phyloP scores from a whole-genome alignment of 2,329 filamentous ascomycete species.

The Calonectria crousiana region DNA sequence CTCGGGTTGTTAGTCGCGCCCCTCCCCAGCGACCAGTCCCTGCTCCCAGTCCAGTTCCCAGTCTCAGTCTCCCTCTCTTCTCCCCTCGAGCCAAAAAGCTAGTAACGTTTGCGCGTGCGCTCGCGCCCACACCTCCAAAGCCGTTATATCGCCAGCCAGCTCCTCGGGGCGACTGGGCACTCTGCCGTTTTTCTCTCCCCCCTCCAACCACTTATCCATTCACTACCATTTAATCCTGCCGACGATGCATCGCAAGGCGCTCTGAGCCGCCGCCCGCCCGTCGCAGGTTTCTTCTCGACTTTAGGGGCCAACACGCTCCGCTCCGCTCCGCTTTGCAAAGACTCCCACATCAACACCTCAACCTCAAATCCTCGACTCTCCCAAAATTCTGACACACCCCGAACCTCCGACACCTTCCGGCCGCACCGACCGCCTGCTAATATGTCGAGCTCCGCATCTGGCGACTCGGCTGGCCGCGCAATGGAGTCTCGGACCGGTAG shows the following conservation, averaged over 20 bases:
- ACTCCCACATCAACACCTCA: slow-evolving; percentile 26
- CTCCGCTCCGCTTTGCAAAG: slow-evolving; percentile 32
- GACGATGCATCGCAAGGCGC: slow-evolving; percentile 44
- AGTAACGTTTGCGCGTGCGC: slow-evolving; percentile 42
- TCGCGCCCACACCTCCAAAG: slow-evolving; percentile 45
- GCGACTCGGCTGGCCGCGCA: slow-evolving; percentile 59
- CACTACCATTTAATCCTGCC: slow-evolving; percentile 27
- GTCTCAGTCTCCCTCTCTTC: slow-evolving; percentile 29
- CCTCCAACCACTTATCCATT: slow-evolving; percentile 36
- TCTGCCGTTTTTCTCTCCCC: slow-evolving; percentile 16
- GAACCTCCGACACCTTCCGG: slow-evolving; percentile 34
- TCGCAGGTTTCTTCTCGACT: slow-evolving; percentile 45
- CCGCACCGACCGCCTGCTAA: slow-evolving; percentile 31
- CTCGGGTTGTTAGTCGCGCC: slow-evolving; percentile 40
- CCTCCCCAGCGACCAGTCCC: slow-evolving; percentile 37
- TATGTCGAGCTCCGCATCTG: slow-evolving; percentile 53
- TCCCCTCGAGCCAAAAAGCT: slow-evolving; percentile 39
- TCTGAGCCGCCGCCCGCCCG: slow-evolving; percentile 41
- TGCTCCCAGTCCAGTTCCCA: slow-evolving; percentile 33
- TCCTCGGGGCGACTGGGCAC: slow-evolving; percentile 40
- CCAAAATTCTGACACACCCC: slow-evolving; percentile 27
- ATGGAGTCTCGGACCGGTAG: slow-evolving; percentile 83
- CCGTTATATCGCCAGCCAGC: slow-evolving; percentile 45
- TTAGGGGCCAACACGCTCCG: slow-evolving; percentile 39
- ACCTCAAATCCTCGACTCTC: slow-evolving; percentile 1